Percentiles rank a stretch among this genome's conserved stretches.
phyloP scores from a whole-genome alignment of 495 filamentous ascomycete species.

The Cairneyella variabilis region DNA sequence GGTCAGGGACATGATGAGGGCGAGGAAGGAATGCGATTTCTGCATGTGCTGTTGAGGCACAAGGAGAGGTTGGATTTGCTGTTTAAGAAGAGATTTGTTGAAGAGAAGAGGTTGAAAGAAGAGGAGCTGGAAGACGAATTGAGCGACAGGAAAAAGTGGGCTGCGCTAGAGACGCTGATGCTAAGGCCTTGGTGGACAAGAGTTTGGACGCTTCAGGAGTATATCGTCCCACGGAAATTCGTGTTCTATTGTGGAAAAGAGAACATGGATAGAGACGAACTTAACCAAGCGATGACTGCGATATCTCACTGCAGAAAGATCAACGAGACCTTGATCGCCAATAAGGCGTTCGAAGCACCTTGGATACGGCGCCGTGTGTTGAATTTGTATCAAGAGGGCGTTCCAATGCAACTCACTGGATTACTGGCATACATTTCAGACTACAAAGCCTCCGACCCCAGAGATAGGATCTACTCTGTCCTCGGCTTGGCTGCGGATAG shows the following conservation, averaged over 20 bases:
- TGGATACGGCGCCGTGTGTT: constrained; percentile 4
- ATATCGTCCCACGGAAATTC: constrained; percentile 11
- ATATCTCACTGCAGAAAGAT: constrained; percentile 1
- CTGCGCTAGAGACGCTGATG: constrained; percentile 2
- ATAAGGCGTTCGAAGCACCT: constrained; percentile 2
- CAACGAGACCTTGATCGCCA: background rate
- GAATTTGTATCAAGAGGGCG: background rate
- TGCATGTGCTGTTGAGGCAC: background rate
- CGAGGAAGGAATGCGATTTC: constrained; percentile 3
- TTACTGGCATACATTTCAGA: constrained; percentile 3
- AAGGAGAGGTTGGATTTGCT: background rate
- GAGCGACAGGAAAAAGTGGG: constrained; percentile 2
- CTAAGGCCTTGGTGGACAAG: constrained; percentile 24
- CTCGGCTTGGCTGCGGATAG: constrained; percentile 5
- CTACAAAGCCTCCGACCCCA: constrained; percentile 3
- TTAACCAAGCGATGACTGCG: background rate
- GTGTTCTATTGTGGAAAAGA: constrained; percentile 19
- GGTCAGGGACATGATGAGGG: constrained; percentile 3
- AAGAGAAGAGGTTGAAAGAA: background rate
- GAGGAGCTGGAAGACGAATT: constrained; percentile 5
- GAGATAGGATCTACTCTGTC: constrained; percentile 6
- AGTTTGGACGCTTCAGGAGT: constrained; percentile 29
- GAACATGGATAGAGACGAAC: constrained; percentile 1
- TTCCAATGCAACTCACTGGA: background rate
- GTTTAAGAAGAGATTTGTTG: background rate